Evolutionary conservation across 345 rosid species (phyloP), one percentile per base, ranked within the genome.

Genomic region (Viola odorata): DNA sequence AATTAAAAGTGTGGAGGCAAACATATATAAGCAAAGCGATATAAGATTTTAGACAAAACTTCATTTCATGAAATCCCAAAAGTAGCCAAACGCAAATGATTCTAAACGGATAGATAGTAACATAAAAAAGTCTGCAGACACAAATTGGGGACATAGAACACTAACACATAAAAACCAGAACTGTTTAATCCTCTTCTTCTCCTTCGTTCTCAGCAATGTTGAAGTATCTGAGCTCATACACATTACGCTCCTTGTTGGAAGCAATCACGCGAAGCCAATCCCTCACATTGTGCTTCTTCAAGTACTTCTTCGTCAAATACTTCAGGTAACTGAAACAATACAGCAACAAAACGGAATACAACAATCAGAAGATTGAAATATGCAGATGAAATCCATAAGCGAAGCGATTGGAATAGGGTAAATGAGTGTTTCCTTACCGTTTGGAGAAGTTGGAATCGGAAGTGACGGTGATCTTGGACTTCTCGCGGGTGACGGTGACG

Each of bases 251-350:
- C 78, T 91, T 85, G 87, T 88, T 86, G 2, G 95, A 80, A 3
- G 97, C 83, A 60, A 91, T 86, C 60, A 86, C 96, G 0, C 98
- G 82, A 45, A 91, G 98, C 98, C 98, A 91, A 64, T 91, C 98
- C 53, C 98, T 65, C 39, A 91, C 98, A 37, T 88, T 91, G 73
- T 91, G 98, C 70, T 91, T 91, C 87, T 91, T 91, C 74, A 91
- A 57, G 73, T 86, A 88, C 73, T 85, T 91, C 86, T 91, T 91
- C 0, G 96, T 88, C 84, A 91, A 78, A 73, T 86, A 91, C 75
- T 91, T 91, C 1, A 91, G 69, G 68, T 91, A 91, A 80, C 98
- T 91, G 37, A 17, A 63, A 40, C 4, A 53, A 4, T 50, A 9
- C 17, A 61, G 7, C 38, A 55, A 41, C 7, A 13, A 56, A 8